Evolutionary conservation across 192 early-diverging fungal genomes (phyloP).

Genomic region (Spizellomyces punctatus): DNA sequence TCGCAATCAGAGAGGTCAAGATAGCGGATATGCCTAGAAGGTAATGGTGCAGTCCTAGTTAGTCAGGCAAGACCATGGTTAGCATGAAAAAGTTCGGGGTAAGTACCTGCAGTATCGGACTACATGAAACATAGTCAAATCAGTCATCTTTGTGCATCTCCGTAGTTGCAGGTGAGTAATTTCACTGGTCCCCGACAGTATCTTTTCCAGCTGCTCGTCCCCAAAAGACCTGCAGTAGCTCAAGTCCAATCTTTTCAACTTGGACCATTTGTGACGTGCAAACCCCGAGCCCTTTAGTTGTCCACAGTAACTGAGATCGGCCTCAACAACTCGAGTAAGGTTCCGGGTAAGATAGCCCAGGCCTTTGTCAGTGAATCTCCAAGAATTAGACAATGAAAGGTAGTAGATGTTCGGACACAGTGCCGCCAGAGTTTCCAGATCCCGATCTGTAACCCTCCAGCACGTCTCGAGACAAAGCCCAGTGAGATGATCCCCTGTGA

Average conservation of each 20-base stretch:
- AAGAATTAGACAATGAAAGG: slow-evolving; percentile 52
- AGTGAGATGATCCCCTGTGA: too few relatives aligned
- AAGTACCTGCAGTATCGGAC: slow-evolving; percentile 45
- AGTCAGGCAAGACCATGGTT: too few relatives aligned
- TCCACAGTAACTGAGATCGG: slow-evolving; percentile 56
- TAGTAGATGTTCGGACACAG: slow-evolving; percentile 45
- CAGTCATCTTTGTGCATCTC: slow-evolving; percentile 51
- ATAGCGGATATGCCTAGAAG: too few relatives aligned
- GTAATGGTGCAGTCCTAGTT: too few relatives aligned
- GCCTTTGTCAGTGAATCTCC: slow-evolving; percentile 57
- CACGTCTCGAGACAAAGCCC: too few relatives aligned
- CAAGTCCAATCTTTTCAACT: slow-evolving; percentile 41
- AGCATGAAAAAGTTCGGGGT: too few relatives aligned
- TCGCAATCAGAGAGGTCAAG: too few relatives aligned
- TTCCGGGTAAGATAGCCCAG: slow-evolving; percentile 33
- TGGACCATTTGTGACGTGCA: slow-evolving; percentile 41
- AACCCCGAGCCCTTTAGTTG: slow-evolving; percentile 53
- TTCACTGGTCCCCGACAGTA: slow-evolving; percentile 45
- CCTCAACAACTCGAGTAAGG: slow-evolving; percentile 22
- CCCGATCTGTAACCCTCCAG: too few relatives aligned
- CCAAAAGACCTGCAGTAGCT: slow-evolving; percentile 56
- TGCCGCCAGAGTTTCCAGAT: slow-evolving; percentile 16
- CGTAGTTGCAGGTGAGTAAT: slow-evolving; percentile 40
- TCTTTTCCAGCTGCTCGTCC: slow-evolving; percentile 50
- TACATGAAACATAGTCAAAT: slow-evolving; percentile 52